Percentiles rank a stretch among this genome's conserved stretches.
phyloP scores from a whole-genome alignment of 2,329 filamentous ascomycete genomes.

The Dothideomycetes sp. region DNA sequence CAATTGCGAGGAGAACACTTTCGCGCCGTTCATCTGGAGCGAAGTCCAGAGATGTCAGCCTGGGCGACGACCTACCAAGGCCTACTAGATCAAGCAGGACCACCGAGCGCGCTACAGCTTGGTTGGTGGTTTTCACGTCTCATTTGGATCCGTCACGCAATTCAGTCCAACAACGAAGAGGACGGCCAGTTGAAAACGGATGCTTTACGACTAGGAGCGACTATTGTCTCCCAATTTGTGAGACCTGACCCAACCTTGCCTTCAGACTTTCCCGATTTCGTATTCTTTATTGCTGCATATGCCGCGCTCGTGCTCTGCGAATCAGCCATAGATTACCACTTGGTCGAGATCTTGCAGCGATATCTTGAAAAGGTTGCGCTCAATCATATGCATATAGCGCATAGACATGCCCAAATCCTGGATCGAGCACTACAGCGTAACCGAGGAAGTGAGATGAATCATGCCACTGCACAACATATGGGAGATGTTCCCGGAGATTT shows the following conservation, averaged over 20 bases:
- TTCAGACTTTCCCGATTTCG: slow-evolving; percentile 5
- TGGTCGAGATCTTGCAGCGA: slow-evolving; percentile 4
- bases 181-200: neutral
- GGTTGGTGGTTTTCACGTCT: slow-evolving; percentile 3
- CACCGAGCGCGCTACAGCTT: slow-evolving; percentile 2
- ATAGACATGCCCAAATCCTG: slow-evolving; percentile 2
- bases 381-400: slow-evolving; percentile 4
- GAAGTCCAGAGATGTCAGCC: neutral
- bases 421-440: slow-evolving; percentile 5
- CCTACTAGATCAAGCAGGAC: neutral
- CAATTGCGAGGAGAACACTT: neutral
- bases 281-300: slow-evolving; percentile 7
- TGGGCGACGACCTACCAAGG: slow-evolving; percentile 1
- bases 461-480: neutral
- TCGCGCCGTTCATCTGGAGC: neutral
- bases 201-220: slow-evolving; percentile 3
- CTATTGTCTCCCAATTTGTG: slow-evolving; percentile 8
- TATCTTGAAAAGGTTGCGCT: slow-evolving; percentile 3
- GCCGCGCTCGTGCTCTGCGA: slow-evolving; percentile 7
- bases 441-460: neutral
- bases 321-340: slow-evolving; percentile 4
- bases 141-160: neutral
- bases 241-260: neutral
- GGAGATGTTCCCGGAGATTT: neutral
- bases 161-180: neutral